Percentiles rank a stretch among this genome's conserved stretches.
phyloP scores from a whole-genome alignment of 108 stramenopile species.

The Nannochloropsis salina region DNA sequence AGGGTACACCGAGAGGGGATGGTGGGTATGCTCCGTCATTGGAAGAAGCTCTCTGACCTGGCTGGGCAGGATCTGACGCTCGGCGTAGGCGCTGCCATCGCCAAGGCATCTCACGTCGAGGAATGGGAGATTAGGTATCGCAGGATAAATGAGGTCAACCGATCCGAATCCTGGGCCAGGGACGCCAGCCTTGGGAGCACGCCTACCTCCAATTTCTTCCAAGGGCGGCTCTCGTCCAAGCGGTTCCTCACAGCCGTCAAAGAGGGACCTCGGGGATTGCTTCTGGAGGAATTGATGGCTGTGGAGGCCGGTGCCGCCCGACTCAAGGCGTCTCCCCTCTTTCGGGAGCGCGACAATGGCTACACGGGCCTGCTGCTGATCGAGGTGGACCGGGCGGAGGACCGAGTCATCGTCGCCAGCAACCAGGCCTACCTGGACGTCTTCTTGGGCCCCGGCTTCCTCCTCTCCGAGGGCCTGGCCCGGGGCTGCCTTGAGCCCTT shows the following conservation, averaged over 20 bases:
- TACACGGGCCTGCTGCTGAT: background rate
- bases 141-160: background rate
- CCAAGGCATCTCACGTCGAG: background rate
- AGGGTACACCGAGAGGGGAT: background rate
- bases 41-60: background rate
- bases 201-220: too few relatives aligned
- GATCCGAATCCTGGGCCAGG: too few relatives aligned
- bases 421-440: conserved; percentile 2
- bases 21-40: background rate
- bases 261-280: background rate
- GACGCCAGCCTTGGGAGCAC: too few relatives aligned
- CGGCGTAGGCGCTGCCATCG: background rate
- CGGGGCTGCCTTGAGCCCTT: background rate
- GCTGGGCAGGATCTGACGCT: background rate
- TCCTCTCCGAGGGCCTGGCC: background rate
- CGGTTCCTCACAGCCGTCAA: background rate
- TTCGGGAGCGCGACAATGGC: background rate
- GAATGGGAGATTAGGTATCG: background rate
- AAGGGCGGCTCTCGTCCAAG: background rate
- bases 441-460: background rate
- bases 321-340: background rate
- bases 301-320: background rate
- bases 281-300: background rate
- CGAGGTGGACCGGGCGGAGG: background rate
- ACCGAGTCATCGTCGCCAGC: background rate